Base-by-base conservation (phyloP, 2,329 filamentous ascomycete genomes). In the Alternaria sp. region DNA sequence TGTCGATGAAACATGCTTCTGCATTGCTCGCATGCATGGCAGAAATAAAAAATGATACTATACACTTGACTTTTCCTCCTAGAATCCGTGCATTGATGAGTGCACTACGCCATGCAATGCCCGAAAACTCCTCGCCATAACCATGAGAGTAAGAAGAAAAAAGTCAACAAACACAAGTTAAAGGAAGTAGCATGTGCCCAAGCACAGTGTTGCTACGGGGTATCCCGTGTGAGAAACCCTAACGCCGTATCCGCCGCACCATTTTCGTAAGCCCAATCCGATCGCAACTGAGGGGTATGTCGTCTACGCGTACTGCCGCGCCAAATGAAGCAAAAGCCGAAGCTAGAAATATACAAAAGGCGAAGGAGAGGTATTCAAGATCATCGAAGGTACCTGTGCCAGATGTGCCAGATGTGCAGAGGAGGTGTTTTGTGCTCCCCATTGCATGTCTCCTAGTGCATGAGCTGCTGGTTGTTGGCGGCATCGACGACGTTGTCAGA, bases 401-500 rank as follows among this genome's bases (percentile, higher is more conserved):
- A 51, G 44, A 49, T 55, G 51, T 40, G 36, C 36, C 58, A 51
- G 45, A 49, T 55, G 51, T 40, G 36, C 36, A 40, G 36, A 40
- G 36, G n/a, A 40, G 36, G 36, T 40, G 36, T 40, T 40, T 40
- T 40, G 36, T 40, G 36, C 36, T 40, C 36, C 36, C 36, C 36
- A 5, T 40, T 40, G 36, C 25, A 21, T 28, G 13, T 15, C 15
- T 32, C n/a, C 67, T 66, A 79, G 56, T 80, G 78, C 62, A 80
- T 74, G 25, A 79, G 69, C 47, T 75, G 73, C 62, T 79, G 78
- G 62, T 80, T 79, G 62, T 76, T 78, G 19, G 74, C 66, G 19
- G 76, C 70, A 62, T 89, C 87, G 63, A 87, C 90, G 63, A 94
- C 91, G 70, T 92, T 95, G 81, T 98, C 96, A 10, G 93, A 96